phyloP scores from a whole-genome alignment of 441 rosid species.

The Manihot esculenta region DNA sequence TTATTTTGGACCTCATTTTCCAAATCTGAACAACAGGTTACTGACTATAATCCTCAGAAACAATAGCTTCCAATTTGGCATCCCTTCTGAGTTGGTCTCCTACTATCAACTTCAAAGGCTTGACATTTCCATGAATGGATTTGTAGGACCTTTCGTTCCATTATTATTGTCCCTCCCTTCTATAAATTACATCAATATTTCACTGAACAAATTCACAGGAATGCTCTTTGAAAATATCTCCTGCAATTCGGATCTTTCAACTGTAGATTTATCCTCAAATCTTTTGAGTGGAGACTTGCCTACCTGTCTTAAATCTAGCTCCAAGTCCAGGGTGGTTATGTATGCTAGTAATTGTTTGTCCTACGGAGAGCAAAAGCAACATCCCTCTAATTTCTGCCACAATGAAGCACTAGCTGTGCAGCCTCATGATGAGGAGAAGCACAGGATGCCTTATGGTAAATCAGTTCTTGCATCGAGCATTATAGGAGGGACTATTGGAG shows the following conservation, averaged over 20 bases:
- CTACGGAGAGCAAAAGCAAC: slow-evolving; percentile 37
- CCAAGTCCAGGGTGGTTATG: slow-evolving; percentile 22
- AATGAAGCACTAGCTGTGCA: slow-evolving; percentile 57
- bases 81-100: slow-evolving; percentile 39
- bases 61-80: slow-evolving; percentile 45
- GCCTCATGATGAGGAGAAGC: slow-evolving; percentile 33
- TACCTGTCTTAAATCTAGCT: slow-evolving; percentile 33
- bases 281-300: slow-evolving; percentile 54
- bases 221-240: slow-evolving; percentile 47
- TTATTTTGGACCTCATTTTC: slow-evolving; percentile 51
- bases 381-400: slow-evolving; percentile 45
- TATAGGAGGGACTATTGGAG: slow-evolving; percentile 45
- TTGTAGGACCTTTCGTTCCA: slow-evolving; percentile 52
- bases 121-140: slow-evolving; percentile 53
- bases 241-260: slow-evolving; percentile 41
- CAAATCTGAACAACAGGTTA: slow-evolving; percentile 37
- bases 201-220: slow-evolving; percentile 54
- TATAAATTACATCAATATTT: slow-evolving; percentile 43
- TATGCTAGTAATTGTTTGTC: slow-evolving; percentile 49
- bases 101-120: slow-evolving; percentile 51
- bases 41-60: slow-evolving; percentile 42
- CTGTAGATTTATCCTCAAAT: slow-evolving; percentile 53
- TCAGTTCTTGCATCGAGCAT: slow-evolving; percentile 38
- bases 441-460: slow-evolving; percentile 17
- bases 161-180: slow-evolving; percentile 48